Conservation (phyloP, 2,329 filamentous ascomycete genomes). For the Pseudogymnoascus sp. region DNA sequence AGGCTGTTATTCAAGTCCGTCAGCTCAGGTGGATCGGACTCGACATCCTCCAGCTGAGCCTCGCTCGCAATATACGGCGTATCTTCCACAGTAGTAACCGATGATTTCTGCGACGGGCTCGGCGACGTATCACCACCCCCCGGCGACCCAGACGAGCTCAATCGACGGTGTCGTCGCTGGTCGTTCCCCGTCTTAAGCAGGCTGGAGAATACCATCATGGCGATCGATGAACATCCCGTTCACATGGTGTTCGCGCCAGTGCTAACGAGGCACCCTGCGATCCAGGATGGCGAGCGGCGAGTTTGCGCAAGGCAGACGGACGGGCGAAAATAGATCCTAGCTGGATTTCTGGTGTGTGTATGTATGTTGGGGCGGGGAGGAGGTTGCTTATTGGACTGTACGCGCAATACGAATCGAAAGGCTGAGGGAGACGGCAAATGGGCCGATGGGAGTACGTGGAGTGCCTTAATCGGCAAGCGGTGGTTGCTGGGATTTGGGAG, state of each 20-base stretch:
- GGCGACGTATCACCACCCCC: slow-evolving; percentile 28
- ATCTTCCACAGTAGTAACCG: slow-evolving; percentile 9
- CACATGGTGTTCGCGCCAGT: slow-evolving; percentile 8
- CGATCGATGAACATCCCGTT: slow-evolving; percentile 26
- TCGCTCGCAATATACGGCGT: slow-evolving; percentile 46
- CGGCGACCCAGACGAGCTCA: slow-evolving; percentile 19
- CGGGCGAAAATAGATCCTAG: not conserved
- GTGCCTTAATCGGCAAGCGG: slow-evolving; percentile 1
- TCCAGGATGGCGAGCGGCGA: not conserved
- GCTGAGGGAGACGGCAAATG: not conserved
- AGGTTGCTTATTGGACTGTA: not conserved
- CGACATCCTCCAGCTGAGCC: slow-evolving; percentile 40
- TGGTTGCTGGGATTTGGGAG: slow-evolving; percentile 3
- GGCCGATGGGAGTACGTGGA: not conserved
- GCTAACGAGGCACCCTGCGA: not conserved
- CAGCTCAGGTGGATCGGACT: slow-evolving; percentile 50
- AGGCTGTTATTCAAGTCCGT: slow-evolving; percentile 62
- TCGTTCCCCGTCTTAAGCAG: slow-evolving; percentile 38
- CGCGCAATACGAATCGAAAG: slow-evolving; percentile 5
- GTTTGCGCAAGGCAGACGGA: not conserved
- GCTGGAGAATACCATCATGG: slow-evolving; percentile 41
- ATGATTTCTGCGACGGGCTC: slow-evolving; percentile 21
- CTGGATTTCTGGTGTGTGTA: not conserved
- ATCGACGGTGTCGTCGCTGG: slow-evolving; percentile 19
- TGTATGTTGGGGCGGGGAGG: not conserved